Evolutionary conservation across 176 grass and related monocot species (phyloP), one percentile per base, ranked within the genome.

Genomic region (Oryza punctata): DNA sequence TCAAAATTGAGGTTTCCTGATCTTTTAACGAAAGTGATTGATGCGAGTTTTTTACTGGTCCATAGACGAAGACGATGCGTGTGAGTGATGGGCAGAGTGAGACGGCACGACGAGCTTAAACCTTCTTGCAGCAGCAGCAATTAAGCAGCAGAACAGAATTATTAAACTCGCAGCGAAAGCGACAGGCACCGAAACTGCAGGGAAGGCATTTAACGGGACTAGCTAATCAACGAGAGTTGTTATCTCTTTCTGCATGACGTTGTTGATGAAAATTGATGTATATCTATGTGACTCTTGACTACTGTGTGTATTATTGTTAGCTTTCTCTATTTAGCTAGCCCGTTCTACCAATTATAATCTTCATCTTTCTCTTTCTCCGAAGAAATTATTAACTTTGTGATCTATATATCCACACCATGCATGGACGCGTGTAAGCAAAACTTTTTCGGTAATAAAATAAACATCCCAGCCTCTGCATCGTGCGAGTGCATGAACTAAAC

Each of bases 211-310:
- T 70, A 50, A 68, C 38, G 46, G 76, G 72, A 35, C 71, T 37
- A 76, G 49, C 23, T 19, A n/a, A n/a, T n/a, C n/a, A n/a, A 59
- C 52, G 54, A 61, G 32, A 4, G 28, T 7, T 70, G 43, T 26
- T 59, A 84, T 69, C 72, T 41, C 40, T 38, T 38, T 54, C 80
- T 81, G 85, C 78, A 87, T 86, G 83, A 86, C 78, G 65, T 73
- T 78, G 83, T 81, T 72, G 83, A 59, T 57, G 73, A 67, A 73
- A 64, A 14, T 72, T 72, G 72, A 57, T 21, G 40, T 80, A 27
- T 81, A 75, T 29, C 54, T 54, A 29, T 37, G 19, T 57, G 19
- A 21, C 52, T 8, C 52, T 21, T 21, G 1, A 57, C 18, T n/a
- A 15, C 57, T 77, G 40, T 25, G 40, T 25, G 50, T 47, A 38